A percentile compares a stretch with the other conserved stretches of the same genome.
Conservation (phyloP, 208 protist genomes). For the Trypanosoma lewisi region DNA sequence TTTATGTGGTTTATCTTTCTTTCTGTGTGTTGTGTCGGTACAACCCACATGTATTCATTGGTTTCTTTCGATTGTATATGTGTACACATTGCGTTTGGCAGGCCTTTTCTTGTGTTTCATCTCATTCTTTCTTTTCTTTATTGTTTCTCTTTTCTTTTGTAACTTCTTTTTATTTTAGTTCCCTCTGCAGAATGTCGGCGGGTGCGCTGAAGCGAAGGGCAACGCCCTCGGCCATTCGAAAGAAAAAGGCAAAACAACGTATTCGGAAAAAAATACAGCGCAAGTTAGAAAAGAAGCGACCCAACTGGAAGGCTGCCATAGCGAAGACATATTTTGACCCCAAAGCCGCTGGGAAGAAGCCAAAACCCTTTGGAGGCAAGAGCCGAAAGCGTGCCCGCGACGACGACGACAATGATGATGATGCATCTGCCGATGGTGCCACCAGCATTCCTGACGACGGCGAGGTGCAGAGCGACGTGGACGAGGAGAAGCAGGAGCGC, state of each 20-base stretch:
- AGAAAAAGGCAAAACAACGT: conserved; percentile 86
- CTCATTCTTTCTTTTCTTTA: conserved; percentile 10
- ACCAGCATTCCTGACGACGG: conserved; percentile 32
- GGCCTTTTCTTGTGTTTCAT: conserved; percentile 12
- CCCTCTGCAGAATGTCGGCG: conserved; percentile 58
- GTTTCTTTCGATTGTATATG: not conserved
- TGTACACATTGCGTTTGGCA: too few species aligned
- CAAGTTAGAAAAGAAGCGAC: conserved; percentile 73
- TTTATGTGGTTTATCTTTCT: too few species aligned
- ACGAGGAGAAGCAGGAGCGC: conserved; percentile 86
- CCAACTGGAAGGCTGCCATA: conserved; percentile 75
- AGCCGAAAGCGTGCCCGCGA: conserved; percentile 45
- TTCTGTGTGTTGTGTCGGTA: not conserved
- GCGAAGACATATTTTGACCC: conserved; percentile 57
- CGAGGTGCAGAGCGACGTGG: conserved; percentile 89
- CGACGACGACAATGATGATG: conserved; percentile 5
- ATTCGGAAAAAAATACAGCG: conserved; percentile 84
- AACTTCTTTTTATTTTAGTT: conserved; percentile 10
- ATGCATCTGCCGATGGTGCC: conserved; percentile 19
- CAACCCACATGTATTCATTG: not conserved
- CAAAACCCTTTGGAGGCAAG: conserved; percentile 28
- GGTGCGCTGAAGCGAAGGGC: conserved; percentile 72
- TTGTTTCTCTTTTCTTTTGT: conserved; percentile 8
- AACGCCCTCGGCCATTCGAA: conserved; percentile 79
- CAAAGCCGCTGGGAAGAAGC: conserved; percentile 20